Evolutionary conservation across 768 basidiomycete species (phyloP).

Genomic region (Coprinopsis strossmayeri): DNA sequence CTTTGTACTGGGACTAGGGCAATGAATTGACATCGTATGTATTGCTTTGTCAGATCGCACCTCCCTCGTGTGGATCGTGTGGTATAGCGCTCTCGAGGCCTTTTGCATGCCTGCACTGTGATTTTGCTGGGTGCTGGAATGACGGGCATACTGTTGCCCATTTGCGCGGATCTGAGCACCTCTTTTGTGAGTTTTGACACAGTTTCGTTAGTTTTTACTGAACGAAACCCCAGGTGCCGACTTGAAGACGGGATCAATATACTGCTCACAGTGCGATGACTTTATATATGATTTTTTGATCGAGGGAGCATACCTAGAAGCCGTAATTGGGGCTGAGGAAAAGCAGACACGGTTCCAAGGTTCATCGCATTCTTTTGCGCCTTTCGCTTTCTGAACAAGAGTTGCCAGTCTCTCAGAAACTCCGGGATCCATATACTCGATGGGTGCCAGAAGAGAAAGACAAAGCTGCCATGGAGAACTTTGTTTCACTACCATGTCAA

Average conservation of each 20-base stretch:
- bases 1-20: background rate
- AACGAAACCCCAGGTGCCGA: slow-evolving; percentile 84
- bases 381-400: background rate
- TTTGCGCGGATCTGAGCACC: slow-evolving; percentile 49
- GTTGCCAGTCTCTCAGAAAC: slow-evolving; percentile 29
- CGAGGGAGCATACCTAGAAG: slow-evolving; percentile 36
- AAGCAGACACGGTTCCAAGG: slow-evolving; percentile 55
- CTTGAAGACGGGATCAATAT: slow-evolving; percentile 65
- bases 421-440: slow-evolving; percentile 26
- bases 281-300: slow-evolving; percentile 59
- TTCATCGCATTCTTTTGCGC: slow-evolving; percentile 17
- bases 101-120: slow-evolving; percentile 68
- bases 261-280: slow-evolving; percentile 68
- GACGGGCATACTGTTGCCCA: slow-evolving; percentile 53
- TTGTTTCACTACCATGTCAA: slow-evolving; percentile 62
- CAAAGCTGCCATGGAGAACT: slow-evolving; percentile 38
- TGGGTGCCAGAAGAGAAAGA: slow-evolving; percentile 37
- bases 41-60: slow-evolving; percentile 25
- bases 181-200: slow-evolving; percentile 49
- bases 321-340: slow-evolving; percentile 52
- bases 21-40: background rate
- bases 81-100: slow-evolving; percentile 50
- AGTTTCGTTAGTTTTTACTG: background rate
- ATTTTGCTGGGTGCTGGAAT: slow-evolving; percentile 65
- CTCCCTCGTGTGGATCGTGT: slow-evolving; percentile 63